Evolutionary conservation across 305 asterid species (phyloP), one percentile per base, ranked within the genome.

Genomic region (Rubia balearica): DNA sequence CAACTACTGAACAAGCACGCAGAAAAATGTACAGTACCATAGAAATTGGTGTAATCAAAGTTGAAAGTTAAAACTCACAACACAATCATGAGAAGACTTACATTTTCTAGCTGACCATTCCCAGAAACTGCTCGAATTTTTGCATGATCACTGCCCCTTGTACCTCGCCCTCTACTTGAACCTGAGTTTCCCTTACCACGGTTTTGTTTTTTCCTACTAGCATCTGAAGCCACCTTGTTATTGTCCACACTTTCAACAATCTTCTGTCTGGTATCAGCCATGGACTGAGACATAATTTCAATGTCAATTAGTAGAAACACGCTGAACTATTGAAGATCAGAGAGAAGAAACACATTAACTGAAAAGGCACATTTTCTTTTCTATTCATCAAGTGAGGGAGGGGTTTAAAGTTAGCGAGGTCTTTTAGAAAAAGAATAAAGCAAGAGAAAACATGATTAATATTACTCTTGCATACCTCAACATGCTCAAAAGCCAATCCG

Each of bases 101-200:
- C 98, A 95, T 87, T 89, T 63, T 74, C 97, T 36, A 71, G 78
- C 75, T 83, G 97, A 66, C 92, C 94, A 76, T 88, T 87, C 55
- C 85, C 74, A 60, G 89, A 76, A 79, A 76, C 80, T 17, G 74
- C 71, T 71, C 74, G 89, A 74, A 62, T 74, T 82, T 70, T 91
- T 51, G 85, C 82, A 79, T 83, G 96, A 74, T 93, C 94, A 78
- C 72, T 72, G 75, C 60, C 88, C 72, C 93, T 90, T 72, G 79
- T 65, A 76, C 93, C 92, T 19, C 98, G 95, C 63, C 96, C 97
- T 85, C 97, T 87, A 74, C 90, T 90, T 61, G 98, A 83, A 81
- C 83, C 67, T 67, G 88, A 78, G 80, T 74, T 80, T 64, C 84
- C 94, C 86, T 87, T 87, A 11, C 89, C 85, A 81, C 97, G 98